phyloP scores from a whole-genome alignment of 176 grass and related monocot species.

The Bonia amplexicaulis region DNA sequence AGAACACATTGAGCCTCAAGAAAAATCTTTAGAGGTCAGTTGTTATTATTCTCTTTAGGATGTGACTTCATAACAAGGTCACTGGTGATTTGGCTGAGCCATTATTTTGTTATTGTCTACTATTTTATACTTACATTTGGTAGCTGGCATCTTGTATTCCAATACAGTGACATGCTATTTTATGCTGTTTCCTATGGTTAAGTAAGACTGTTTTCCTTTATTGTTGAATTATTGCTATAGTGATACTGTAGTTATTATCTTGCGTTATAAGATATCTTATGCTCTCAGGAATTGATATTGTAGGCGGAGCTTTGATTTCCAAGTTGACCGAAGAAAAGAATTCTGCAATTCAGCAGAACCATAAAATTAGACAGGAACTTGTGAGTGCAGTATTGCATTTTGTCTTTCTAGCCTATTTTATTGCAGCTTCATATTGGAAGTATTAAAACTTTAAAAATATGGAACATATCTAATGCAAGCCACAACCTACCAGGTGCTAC shows the following conservation, averaged over 20 bases:
- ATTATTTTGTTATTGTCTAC: neutral
- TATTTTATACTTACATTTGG: neutral
- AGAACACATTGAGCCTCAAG: conserved; percentile 47
- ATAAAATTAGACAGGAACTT: conserved; percentile 64
- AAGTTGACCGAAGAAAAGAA: conserved; percentile 69
- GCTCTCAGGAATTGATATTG: neutral
- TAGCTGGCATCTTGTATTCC: neutral
- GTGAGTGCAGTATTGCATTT: conserved; percentile 30
- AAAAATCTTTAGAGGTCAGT: conserved; percentile 54
- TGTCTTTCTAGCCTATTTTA: neutral
- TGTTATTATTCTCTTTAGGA: neutral
- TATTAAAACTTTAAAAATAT: neutral
- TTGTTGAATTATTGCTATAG: neutral
- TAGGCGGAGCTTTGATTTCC: conserved; percentile 59
- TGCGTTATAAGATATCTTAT: conserved; percentile 4
- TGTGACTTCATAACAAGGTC: neutral
- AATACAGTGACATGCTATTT: neutral
- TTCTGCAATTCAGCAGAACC: conserved; percentile 64
- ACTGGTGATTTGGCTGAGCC: neutral
- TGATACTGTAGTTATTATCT: neutral
- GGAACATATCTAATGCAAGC: neutral
- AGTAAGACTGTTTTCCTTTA: neutral
- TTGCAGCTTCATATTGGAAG: neutral
- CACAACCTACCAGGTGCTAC: neutral
- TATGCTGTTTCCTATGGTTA: neutral